A percentile compares a stretch with the other conserved stretches of the same genome.
Evolutionary conservation across 148 eudicot genomes (phyloP).

Genomic region (Chenopodium formosanum): DNA sequence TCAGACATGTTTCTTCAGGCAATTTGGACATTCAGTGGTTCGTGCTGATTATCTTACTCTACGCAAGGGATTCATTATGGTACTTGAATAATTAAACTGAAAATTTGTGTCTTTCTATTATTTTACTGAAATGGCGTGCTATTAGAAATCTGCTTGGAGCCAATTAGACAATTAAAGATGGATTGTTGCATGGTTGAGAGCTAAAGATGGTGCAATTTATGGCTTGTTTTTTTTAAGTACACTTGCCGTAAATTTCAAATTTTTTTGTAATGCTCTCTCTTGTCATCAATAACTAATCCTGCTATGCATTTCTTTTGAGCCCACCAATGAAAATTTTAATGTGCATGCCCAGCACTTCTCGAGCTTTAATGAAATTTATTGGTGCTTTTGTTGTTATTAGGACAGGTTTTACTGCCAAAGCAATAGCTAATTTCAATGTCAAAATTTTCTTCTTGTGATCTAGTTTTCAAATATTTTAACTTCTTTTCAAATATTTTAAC

Average conservation of each 20-base stretch:
- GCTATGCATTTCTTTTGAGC: too few species aligned
- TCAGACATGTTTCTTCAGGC: conserved; percentile 94
- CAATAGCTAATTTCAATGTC: not conserved
- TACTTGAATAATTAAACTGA: conserved; percentile 28
- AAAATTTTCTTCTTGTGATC: not conserved
- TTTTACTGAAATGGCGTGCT: not conserved
- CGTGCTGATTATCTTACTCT: conserved; percentile 96
- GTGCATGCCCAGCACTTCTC: too few species aligned
- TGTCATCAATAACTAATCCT: too few species aligned
- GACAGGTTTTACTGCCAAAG: not conserved
- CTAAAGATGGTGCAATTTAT: not conserved
- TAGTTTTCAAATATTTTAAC: not conserved
- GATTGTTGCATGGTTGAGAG: not conserved
- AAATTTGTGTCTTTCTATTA: not conserved
- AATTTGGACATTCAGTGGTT: conserved; percentile 86
- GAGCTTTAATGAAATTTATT: not conserved
- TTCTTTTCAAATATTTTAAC: not conserved
- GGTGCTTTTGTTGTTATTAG: not conserved
- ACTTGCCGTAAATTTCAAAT: not conserved
- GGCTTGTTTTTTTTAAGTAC: not conserved
- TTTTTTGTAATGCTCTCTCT: not conserved
- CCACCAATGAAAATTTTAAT: too few species aligned
- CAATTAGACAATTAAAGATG: not conserved
- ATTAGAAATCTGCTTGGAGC: not conserved
- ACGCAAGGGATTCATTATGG: conserved; percentile 94